phyloP scores from a whole-genome alignment of 2,329 filamentous ascomycete genomes.

The Talaromyces sp. region DNA sequence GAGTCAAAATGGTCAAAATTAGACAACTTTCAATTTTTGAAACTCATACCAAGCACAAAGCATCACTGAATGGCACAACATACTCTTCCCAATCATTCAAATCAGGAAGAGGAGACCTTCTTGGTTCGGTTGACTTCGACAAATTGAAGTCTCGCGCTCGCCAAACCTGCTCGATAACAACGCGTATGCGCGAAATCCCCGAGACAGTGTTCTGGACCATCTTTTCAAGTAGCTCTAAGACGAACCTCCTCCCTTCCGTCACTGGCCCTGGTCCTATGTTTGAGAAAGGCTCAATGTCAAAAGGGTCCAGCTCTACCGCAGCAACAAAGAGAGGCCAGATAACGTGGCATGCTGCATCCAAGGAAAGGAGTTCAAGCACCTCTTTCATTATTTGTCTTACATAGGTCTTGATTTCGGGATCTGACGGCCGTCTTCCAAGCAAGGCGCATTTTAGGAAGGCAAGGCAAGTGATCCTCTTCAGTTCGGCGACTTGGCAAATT shows the following conservation, averaged over 20 bases:
- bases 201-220: neutral
- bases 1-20: too few species aligned
- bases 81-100: slow-evolving; percentile 1
- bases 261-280: slow-evolving; percentile 1
- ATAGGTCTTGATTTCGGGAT: neutral
- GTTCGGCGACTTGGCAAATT: neutral
- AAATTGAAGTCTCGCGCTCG: neutral
- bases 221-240: neutral
- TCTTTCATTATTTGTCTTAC: neutral
- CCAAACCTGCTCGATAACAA: slow-evolving; percentile 1
- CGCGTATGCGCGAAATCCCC: neutral
- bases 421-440: neutral
- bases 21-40: too few species aligned
- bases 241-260: neutral
- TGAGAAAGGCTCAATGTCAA: slow-evolving; percentile 37
- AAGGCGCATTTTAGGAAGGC: neutral
- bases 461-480: neutral
- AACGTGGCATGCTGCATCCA: slow-evolving; percentile 11
- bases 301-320: slow-evolving; percentile 37
- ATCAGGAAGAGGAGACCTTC: neutral
- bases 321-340: slow-evolving; percentile 29
- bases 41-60: neutral
- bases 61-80: slow-evolving; percentile 1
- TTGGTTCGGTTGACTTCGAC: neutral
- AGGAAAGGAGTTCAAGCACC: neutral